These are phyloP conservation scores for Jamesozyma lodderae DNA, from an alignment of 805 yeast species.

Conservation along the genomic window DNA sequence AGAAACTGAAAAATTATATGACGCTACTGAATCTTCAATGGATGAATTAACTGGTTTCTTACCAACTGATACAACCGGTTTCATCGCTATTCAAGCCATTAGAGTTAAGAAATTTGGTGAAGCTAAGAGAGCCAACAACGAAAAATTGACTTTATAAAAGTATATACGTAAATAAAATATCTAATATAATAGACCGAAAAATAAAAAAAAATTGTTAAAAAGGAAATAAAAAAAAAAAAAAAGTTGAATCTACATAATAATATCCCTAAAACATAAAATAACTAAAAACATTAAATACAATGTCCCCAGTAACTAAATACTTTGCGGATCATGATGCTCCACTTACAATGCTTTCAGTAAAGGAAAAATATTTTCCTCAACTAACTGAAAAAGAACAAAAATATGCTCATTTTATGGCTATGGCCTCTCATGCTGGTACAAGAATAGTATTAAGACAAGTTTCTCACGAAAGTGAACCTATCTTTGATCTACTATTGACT, in stretches of 20 bases:
- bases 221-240: neutral
- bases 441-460: constrained; percentile 74
- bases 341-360: constrained; percentile 56
- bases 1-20: constrained; percentile 91
- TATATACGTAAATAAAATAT: neutral
- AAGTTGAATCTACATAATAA: too few relatives aligned
- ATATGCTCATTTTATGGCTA: constrained; percentile 76
- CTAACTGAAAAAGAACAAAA: constrained; percentile 50
- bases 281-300: neutral
- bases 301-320: too few relatives aligned
- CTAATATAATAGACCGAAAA: neutral
- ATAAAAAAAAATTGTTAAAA: neutral
- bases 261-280: neutral
- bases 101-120: constrained; percentile 98
- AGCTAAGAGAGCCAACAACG: constrained; percentile 76
- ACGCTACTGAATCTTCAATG: constrained; percentile 97
- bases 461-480: constrained; percentile 68
- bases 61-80: constrained; percentile 94
- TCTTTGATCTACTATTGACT: constrained; percentile 58
- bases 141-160: constrained; percentile 31
- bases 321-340: constrained; percentile 62
- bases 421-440: constrained; percentile 79
- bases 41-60: constrained; percentile 97
- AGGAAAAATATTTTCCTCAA: constrained; percentile 58
- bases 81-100: constrained; percentile 95